Evolutionary conservation across 768 basidiomycete genomes (phyloP).

Genomic region (Naganishia vaughanmartiniae): DNA sequence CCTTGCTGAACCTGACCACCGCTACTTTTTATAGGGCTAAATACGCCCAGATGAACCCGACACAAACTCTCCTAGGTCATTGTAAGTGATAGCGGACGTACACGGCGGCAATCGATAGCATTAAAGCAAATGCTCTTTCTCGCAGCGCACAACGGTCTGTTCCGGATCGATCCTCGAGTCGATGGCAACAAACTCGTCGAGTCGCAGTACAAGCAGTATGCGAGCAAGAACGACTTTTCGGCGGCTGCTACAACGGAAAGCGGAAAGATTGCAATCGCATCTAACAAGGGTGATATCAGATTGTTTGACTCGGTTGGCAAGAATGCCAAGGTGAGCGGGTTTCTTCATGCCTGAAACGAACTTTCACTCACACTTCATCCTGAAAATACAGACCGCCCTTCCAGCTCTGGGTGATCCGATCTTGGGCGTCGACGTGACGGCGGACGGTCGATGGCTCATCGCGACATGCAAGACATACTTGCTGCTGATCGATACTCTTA

Average conservation of each 20-base stretch:
- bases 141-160: slow-evolving; percentile 86
- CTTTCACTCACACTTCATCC: background rate
- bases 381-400: slow-evolving; percentile 65
- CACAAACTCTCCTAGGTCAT: slow-evolving; percentile 85
- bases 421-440: slow-evolving; percentile 87
- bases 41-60: slow-evolving; percentile 85
- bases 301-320: slow-evolving; percentile 95
- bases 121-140: background rate
- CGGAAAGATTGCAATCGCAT: slow-evolving; percentile 87
- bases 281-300: slow-evolving; percentile 93
- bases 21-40: slow-evolving; percentile 60
- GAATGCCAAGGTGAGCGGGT: slow-evolving; percentile 70
- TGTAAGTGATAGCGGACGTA: slow-evolving; percentile 37
- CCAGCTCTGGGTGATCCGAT: slow-evolving; percentile 95
- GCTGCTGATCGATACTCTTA: slow-evolving; percentile 88
- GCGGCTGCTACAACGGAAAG: slow-evolving; percentile 80
- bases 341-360: background rate
- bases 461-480: slow-evolving; percentile 94
- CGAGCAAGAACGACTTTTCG: slow-evolving; percentile 90
- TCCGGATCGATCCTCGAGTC: slow-evolving; percentile 95
- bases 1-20: background rate
- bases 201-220: slow-evolving; percentile 92
- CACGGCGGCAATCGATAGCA: background rate
- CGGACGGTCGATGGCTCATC: slow-evolving; percentile 88
- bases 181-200: slow-evolving; percentile 91